Conservation (phyloP, 176 grass and related monocot genomes). For the Triticum urartu region DNA sequence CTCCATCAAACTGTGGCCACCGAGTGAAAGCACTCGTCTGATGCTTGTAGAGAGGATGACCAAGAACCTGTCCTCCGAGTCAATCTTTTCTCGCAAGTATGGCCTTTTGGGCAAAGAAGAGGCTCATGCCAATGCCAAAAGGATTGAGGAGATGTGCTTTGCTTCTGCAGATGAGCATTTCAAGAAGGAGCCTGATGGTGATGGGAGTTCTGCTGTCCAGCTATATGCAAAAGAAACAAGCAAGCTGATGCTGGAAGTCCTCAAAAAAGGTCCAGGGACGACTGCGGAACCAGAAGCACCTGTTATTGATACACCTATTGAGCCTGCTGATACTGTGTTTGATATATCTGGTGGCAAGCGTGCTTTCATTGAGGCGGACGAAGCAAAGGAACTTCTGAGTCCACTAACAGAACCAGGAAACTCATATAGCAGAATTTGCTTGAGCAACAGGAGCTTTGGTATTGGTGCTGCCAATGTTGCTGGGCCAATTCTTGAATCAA, state of each 20-base stretch:
- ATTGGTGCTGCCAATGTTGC: slow-evolving; percentile 5
- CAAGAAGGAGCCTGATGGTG: slow-evolving; percentile 62
- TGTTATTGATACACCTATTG: slow-evolving; percentile 14
- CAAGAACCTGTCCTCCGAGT: slow-evolving; percentile 61
- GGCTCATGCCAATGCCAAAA: slow-evolving; percentile 53
- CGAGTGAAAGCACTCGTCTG: slow-evolving; percentile 59
- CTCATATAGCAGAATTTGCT: not conserved
- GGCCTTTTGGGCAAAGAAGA: slow-evolving; percentile 64
- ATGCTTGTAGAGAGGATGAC: slow-evolving; percentile 71
- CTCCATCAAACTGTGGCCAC: slow-evolving; percentile 87
- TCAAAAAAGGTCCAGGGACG: slow-evolving; percentile 53
- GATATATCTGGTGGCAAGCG: slow-evolving; percentile 67
- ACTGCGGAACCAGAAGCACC: slow-evolving; percentile 13
- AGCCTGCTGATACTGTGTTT: slow-evolving; percentile 41
- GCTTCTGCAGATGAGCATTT: slow-evolving; percentile 57
- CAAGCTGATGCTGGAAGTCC: slow-evolving; percentile 68
- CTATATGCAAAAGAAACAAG: slow-evolving; percentile 79
- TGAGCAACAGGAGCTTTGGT: slow-evolving; percentile 13
- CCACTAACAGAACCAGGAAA: not conserved
- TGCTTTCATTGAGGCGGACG: slow-evolving; percentile 38
- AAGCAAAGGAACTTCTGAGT: slow-evolving; percentile 5
- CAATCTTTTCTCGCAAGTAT: slow-evolving; percentile 71
- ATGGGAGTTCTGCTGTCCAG: slow-evolving; percentile 72
- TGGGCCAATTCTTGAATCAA: slow-evolving; percentile 14
- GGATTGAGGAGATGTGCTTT: slow-evolving; percentile 60